Evolutionary conservation across 257 asterid genomes (phyloP).

Genomic region (Fraxinus excelsior): DNA sequence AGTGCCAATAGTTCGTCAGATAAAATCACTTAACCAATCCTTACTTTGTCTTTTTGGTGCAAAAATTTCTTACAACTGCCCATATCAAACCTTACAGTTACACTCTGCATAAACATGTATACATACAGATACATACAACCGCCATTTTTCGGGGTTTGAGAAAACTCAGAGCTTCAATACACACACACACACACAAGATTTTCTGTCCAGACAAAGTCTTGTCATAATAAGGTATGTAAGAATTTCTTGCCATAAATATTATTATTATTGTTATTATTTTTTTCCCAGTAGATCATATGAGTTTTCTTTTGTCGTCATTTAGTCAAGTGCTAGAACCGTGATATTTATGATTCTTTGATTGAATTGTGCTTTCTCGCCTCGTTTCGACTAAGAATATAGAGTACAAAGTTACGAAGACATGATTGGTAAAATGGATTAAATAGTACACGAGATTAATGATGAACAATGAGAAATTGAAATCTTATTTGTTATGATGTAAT

Average conservation of each 20-base stretch:
- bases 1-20: background rate
- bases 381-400: background rate
- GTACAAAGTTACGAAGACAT: background rate
- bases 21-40: background rate
- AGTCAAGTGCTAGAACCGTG: background rate
- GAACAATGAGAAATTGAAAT: too few species aligned
- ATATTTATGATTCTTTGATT: background rate
- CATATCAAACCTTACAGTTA: background rate
- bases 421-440: background rate
- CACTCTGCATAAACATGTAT: background rate
- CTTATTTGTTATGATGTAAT: too few species aligned
- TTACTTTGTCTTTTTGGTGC: background rate
- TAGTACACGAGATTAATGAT: too few species aligned
- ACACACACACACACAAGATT: background rate
- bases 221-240: background rate
- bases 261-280: too few species aligned
- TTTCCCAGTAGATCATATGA: background rate
- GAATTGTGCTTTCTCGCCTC: background rate
- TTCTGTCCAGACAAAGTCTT: background rate
- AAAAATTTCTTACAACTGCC: background rate
- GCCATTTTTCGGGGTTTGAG: slow-evolving; percentile 41
- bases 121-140: slow-evolving; percentile 17
- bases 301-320: background rate
- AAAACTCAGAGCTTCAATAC: background rate
- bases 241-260: background rate